Evolutionary conservation across 495 filamentous ascomycete genomes (phyloP), one percentile per base, ranked within the genome.

Genomic region (Penicillium arizonense): DNA sequence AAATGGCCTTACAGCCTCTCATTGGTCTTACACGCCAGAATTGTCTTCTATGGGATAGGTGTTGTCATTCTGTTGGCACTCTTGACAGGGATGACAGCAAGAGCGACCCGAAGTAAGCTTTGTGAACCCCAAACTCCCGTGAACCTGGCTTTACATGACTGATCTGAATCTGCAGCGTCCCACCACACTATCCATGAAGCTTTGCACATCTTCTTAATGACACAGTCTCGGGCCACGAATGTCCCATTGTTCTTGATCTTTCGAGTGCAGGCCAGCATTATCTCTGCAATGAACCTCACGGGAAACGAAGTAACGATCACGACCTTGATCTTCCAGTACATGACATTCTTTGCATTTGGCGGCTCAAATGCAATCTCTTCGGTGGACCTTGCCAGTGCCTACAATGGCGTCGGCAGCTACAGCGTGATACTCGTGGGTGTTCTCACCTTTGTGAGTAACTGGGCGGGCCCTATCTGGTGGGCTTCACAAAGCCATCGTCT

Each of bases 381-480:
- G 12, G 83, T 96, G 44, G 90, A 95, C 56, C 75, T 96, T 10
- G 89, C 86, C 0, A 89, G 80, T 61, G 89, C 87, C 12, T 95
- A 95, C 61, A 96, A 96, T 58, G 90, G 90, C 21, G 74, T 96
- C 16, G 77, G 73, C 45, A 81, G 77, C 26, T 96, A 88, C 65
- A 86, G 83, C 52, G 75, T 86, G 51, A 37, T 78, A 1, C 68
- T 81, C 32, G 90, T 96, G 7, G 93, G 90, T 0, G 44, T 90
- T 5, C 72, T 99, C 40, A 91, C 91, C 5, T 96, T 96, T 61
- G 64, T 87, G 4, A 80, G 86, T 57, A 99, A 99, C 65, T 99
- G 93, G 93, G 84, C 89, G 3, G 95, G 87, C 3, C 84, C 91
- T 1, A 82, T 97, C 14, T 97, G 88, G 84, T 98, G 91, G 90